Percentiles rank a stretch among this genome's conserved stretches.
phyloP scores from a whole-genome alignment of 768 basidiomycete species.

The Boletus insuetus region DNA sequence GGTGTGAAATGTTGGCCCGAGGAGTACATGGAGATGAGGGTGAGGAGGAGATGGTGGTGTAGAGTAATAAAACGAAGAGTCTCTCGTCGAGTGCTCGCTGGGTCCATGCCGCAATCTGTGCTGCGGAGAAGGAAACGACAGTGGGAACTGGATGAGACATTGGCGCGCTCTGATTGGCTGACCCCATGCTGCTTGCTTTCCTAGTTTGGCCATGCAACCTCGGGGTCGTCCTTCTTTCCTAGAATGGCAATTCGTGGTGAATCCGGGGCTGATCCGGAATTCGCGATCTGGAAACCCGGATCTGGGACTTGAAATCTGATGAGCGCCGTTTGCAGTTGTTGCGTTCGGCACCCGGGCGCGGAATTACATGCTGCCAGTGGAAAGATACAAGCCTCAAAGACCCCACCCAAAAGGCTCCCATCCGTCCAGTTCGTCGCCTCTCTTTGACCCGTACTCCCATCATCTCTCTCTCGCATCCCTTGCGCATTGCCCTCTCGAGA shows the following conservation, averaged over 20 bases:
- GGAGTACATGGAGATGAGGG: constrained; percentile 22
- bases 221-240: not conserved
- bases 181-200: no score
- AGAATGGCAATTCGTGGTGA: not conserved
- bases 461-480: constrained; percentile 9
- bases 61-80: no score
- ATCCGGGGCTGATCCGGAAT: constrained; percentile 33
- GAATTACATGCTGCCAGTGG: constrained; percentile 35
- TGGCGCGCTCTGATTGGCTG: not conserved
- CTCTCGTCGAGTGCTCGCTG: constrained; percentile 10
- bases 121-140: constrained; percentile 27
- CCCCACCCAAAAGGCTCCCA: constrained; percentile 34
- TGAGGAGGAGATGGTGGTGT: not conserved
- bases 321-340: constrained; percentile 37
- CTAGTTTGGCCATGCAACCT: not conserved
- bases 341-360: constrained; percentile 38
- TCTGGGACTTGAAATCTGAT: constrained; percentile 30
- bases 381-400: constrained; percentile 36
- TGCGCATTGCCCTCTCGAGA: constrained; percentile 4
- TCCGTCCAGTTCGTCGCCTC: constrained; percentile 20
- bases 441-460: constrained; percentile 20
- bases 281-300: constrained; percentile 20
- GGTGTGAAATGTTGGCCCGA: constrained; percentile 11
- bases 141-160: constrained; percentile 14
- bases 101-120: constrained; percentile 5